Conservation (phyloP, 23 red algal genomes). For the Gracilaria domingensis region DNA sequence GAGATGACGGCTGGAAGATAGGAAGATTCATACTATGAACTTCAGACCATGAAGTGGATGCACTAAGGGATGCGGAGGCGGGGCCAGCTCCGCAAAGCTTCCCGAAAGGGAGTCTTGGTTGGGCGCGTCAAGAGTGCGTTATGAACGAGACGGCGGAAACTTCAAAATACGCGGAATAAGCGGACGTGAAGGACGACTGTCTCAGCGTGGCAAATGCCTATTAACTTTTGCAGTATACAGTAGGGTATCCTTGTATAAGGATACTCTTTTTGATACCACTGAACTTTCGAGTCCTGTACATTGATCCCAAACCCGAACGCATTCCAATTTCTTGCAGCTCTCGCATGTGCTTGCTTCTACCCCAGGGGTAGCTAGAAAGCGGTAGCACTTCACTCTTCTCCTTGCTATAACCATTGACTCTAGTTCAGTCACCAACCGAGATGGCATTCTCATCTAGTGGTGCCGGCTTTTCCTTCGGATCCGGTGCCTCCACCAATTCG, state of each 20-base stretch:
- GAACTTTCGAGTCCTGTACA: no score
- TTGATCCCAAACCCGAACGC: no score
- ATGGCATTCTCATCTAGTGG: constrained; percentile 1
- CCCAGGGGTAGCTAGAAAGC: no score
- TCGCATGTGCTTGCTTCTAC: not conserved
- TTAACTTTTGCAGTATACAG: no score
- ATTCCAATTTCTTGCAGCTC: no score
- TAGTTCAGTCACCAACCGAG: not conserved
- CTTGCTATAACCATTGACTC: not conserved
- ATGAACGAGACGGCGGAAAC: no score
- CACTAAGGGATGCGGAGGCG: not conserved
- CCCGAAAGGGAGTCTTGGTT: not conserved
- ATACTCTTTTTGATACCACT: no score
- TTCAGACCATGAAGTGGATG: not conserved
- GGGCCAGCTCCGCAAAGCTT: no score
- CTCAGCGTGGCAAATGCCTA: no score
- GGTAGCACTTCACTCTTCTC: not conserved
- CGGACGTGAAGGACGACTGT: no score
- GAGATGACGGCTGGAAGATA: not conserved
- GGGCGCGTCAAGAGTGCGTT: no score
- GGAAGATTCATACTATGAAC: not conserved
- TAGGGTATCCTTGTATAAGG: no score
- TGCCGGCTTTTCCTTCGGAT: constrained; percentile 6
- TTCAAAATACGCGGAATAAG: not conserved
- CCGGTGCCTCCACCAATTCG: not conserved